These are phyloP conservation scores for Magnusiomyces tetraspermus DNA, from an alignment of 1,139 yeast genomes.

Conservation along the genomic window DNA sequence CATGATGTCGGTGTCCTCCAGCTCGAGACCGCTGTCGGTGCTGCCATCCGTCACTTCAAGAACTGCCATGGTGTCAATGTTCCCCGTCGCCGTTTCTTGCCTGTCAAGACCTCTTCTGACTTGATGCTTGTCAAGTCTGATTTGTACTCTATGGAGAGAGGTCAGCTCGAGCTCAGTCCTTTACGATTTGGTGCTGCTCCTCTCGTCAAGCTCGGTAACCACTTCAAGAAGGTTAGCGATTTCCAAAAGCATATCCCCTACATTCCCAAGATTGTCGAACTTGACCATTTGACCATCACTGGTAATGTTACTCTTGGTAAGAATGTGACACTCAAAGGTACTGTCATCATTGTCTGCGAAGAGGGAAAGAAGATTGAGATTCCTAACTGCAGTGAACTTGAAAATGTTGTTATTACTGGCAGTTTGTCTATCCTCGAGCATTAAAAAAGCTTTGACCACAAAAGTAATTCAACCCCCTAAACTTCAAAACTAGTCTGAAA, in stretches of 20 bases:
- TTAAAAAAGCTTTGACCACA: no score
- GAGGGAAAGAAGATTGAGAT: constrained; percentile 95
- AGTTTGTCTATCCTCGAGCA: constrained; percentile 93
- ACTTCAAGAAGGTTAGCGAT: constrained; percentile 88
- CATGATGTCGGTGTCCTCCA: constrained; percentile 79
- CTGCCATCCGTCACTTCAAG: constrained; percentile 91
- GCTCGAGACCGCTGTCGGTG: constrained; percentile 98
- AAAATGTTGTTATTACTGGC: constrained; percentile 95
- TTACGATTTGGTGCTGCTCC: constrained; percentile 86
- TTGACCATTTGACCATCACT: constrained; percentile 94
- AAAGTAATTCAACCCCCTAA: no score
- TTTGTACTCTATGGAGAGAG: constrained; percentile 82
- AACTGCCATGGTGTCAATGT: constrained; percentile 98
- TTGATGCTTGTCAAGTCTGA: constrained; percentile 93
- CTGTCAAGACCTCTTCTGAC: constrained; percentile 96
- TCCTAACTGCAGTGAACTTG: constrained; percentile 91
- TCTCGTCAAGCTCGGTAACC: constrained; percentile 89
- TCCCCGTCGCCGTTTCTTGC: constrained; percentile 95
- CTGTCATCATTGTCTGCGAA: constrained; percentile 93
- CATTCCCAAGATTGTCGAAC: constrained; percentile 91
- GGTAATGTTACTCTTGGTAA: constrained; percentile 93
- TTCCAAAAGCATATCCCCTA: constrained; percentile 87
- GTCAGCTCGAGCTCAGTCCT: constrained; percentile 77
- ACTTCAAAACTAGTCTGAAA: no score
- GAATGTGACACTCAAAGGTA: constrained; percentile 85